Evolutionary conservation across 345 rosid genomes (phyloP).

Genomic region (Dipteronia dyeriana): DNA sequence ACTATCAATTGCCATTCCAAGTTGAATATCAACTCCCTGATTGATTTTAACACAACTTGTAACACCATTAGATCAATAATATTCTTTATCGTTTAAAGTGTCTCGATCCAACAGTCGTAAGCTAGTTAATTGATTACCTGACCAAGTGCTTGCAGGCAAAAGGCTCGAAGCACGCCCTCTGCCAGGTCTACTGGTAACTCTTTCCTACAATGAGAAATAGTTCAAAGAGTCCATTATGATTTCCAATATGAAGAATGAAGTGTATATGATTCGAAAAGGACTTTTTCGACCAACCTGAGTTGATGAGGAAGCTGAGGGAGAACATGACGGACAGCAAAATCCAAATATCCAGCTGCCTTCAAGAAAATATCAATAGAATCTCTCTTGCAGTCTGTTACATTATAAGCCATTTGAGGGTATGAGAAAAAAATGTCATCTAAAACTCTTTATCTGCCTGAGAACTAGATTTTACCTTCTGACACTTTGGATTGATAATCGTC

Average conservation of each 20-base stretch:
- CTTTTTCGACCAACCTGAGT: conserved; percentile 39
- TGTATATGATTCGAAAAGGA: not conserved
- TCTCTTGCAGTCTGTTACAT: conserved; percentile 50
- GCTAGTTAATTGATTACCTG: conserved; percentile 57
- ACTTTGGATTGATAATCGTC: conserved; percentile 47
- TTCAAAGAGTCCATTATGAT: not conserved
- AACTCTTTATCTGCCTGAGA: not conserved
- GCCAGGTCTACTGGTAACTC: conserved; percentile 60
- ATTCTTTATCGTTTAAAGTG: not conserved
- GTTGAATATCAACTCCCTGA: conserved; percentile 93
- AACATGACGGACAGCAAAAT: conserved; percentile 60
- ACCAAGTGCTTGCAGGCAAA: conserved; percentile 68
- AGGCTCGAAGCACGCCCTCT: conserved; percentile 67
- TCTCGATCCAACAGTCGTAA: not conserved
- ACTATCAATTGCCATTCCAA: conserved; percentile 97
- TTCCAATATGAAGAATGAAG: not conserved
- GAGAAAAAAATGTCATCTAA: not conserved
- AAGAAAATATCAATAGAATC: conserved; percentile 61
- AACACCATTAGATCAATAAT: not conserved
- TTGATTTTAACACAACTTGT: conserved; percentile 11
- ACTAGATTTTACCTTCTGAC: conserved; percentile 51
- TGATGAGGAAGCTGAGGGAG: conserved; percentile 57
- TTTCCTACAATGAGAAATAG: conserved; percentile 36
- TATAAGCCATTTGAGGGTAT: not conserved
- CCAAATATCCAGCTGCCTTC: conserved; percentile 74